phyloP scores from a whole-genome alignment of 2,329 filamentous ascomycete genomes.

The Bisporella sp. region DNA sequence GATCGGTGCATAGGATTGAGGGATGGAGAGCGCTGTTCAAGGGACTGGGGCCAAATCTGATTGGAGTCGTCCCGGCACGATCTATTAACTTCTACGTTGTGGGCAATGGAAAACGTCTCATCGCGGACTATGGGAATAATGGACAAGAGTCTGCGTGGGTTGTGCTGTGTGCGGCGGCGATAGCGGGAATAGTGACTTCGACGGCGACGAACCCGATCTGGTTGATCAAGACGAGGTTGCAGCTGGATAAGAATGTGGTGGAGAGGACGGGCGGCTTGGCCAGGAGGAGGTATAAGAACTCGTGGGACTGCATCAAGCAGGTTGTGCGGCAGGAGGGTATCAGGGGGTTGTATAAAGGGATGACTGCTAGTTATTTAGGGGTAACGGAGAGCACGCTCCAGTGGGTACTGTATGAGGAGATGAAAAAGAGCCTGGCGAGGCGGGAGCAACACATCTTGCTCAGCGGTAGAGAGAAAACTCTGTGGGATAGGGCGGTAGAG shows the following conservation, averaged over 20 bases:
- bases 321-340: slow-evolving; percentile 76
- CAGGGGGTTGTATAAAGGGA: slow-evolving; percentile 76
- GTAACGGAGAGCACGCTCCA: slow-evolving; percentile 87
- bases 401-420: slow-evolving; percentile 90
- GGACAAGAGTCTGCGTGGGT: slow-evolving; percentile 66
- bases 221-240: slow-evolving; percentile 88
- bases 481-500: slow-evolving; percentile 68
- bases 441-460: slow-evolving; percentile 51
- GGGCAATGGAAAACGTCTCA: slow-evolving; percentile 80
- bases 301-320: slow-evolving; percentile 79
- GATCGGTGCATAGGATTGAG: slow-evolving; percentile 71
- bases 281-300: slow-evolving; percentile 74
- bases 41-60: slow-evolving; percentile 81
- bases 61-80: slow-evolving; percentile 82
- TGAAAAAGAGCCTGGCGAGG: slow-evolving; percentile 67
- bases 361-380: slow-evolving; percentile 87
- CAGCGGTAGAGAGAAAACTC: slow-evolving; percentile 55
- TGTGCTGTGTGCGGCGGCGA: slow-evolving; percentile 68
- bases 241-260: slow-evolving; percentile 81
- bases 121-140: slow-evolving; percentile 67
- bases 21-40: slow-evolving; percentile 88
- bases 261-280: slow-evolving; percentile 45
- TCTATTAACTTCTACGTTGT: slow-evolving; percentile 94
- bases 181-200: slow-evolving; percentile 76
- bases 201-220: slow-evolving; percentile 95